Evolutionary conservation across 2,329 filamentous ascomycete species (phyloP).

Genomic region (Apiospora malaysiana): DNA sequence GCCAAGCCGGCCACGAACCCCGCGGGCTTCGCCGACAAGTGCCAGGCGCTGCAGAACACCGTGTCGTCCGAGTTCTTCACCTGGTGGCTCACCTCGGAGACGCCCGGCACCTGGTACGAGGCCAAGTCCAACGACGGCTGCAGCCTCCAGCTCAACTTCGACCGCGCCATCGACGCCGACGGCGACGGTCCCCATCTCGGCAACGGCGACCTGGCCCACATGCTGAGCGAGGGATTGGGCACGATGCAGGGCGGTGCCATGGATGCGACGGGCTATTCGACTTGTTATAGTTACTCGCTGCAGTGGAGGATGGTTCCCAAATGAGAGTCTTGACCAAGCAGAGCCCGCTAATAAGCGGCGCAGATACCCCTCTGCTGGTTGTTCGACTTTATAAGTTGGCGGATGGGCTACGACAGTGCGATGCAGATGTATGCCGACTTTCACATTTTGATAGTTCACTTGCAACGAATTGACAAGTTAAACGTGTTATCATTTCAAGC

Average conservation of each 20-base stretch:
- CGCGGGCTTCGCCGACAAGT: not conserved
- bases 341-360: not conserved
- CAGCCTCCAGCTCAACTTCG: constrained; percentile 11
- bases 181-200: not conserved
- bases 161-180: not conserved
- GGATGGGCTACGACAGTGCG: not conserved
- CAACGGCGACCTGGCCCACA: constrained; percentile 12
- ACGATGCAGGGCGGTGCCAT: not conserved
- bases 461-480: not conserved
- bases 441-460: not conserved
- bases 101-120: not conserved
- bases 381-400: not conserved
- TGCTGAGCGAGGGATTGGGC: not conserved
- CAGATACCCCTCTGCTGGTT: not conserved
- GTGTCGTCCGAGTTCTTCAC: not conserved
- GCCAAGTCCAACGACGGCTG: constrained; percentile 4
- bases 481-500: not conserved
- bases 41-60: not conserved
- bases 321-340: not conserved
- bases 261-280: not conserved
- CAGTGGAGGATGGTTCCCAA: constrained; percentile 19
- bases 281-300: constrained; percentile 10
- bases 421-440: not conserved
- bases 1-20: not conserved
- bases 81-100: not conserved